Evolutionary conservation across 331 rosid species (phyloP), one percentile per base, ranked within the genome.

Genomic region (Quercus lobata): DNA sequence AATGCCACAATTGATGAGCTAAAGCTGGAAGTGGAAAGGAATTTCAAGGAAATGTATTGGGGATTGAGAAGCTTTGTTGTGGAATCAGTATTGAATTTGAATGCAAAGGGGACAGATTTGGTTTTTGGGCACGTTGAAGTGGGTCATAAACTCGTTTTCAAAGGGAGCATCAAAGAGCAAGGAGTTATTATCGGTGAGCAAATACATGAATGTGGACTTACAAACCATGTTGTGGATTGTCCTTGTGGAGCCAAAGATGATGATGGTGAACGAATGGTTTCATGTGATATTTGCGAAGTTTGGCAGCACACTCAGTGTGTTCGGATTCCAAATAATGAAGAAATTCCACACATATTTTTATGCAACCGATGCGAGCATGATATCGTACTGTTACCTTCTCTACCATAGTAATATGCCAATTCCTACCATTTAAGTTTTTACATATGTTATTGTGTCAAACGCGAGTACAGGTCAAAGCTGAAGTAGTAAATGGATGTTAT

Each of bases 261-360:
- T 24, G 98, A 93, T 63, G 99, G 98, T 16, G 97, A 95, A 54
- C 86, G 96, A 44, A 88, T 90, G 94, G 83, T 95, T 1, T 74
- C 82, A 0, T 95, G 97, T 83, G 99, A 95, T 83, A 95, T 95
- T 30, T 95, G 98, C 82, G 98, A 95, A 61, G 90, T 72, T 66
- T 78, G 88, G 94, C 94, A 95, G 69, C 99, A 93, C 15, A 95
- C 96, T 18, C 84, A 88, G 27, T 95, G 97, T 78, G 91, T 88
- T 86, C 71, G 90, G 6, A 88, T 95, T 72, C 96, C 94, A 3
- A 80, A 91, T 83, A 83, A 89, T 62, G 88, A 90, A 77, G 83
- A 90, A 74, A 77, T 86, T 70, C 97, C 99, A 57, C 87, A 77
- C 24, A 89, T 95, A 49, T 95, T 95, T 89, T 65, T 91, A 9